Percentiles rank a stretch among this genome's conserved stretches.
phyloP scores from a whole-genome alignment of 495 filamentous ascomycete species.

The Penicillium coprophilum region DNA sequence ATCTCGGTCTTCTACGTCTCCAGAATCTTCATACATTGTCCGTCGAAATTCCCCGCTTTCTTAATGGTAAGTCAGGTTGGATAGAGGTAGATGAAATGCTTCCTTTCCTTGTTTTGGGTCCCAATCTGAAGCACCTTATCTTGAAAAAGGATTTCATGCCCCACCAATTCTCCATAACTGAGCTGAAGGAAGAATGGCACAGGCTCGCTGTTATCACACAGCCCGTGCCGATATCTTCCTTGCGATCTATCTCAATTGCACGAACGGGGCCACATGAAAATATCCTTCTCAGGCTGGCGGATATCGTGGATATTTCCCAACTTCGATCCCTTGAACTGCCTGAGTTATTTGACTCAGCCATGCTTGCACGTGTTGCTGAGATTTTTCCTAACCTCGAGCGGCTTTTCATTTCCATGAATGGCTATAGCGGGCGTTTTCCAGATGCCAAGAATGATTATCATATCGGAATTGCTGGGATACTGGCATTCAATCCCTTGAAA shows the following conservation, averaged over 20 bases:
- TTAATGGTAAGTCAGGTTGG: neutral
- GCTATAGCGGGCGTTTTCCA: neutral
- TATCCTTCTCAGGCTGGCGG: neutral
- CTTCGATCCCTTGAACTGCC: conserved; percentile 1
- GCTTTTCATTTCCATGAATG: conserved; percentile 7
- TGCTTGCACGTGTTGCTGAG: neutral
- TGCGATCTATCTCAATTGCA: conserved; percentile 2
- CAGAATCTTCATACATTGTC: neutral
- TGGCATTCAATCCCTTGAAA: conserved; percentile 11
- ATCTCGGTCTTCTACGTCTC: conserved; percentile 5
- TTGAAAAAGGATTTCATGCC: neutral
- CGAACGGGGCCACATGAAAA: neutral
- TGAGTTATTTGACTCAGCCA: neutral
- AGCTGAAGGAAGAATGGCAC: neutral
- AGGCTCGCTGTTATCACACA: neutral
- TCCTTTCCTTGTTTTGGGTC: neutral
- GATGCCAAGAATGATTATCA: neutral
- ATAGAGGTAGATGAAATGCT: conserved; percentile 5
- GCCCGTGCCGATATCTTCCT: neutral
- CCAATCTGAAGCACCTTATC: conserved; percentile 5
- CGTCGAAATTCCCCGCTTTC: neutral
- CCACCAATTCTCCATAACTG: neutral
- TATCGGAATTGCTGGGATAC: conserved; percentile 11
- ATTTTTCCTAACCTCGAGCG: conserved; percentile 14
- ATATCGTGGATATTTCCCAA: conserved; percentile 7